Evolutionary conservation across 2,329 filamentous ascomycete genomes (phyloP), one percentile per base, ranked within the genome.

Genomic region (Lecanosticta acicola): DNA sequence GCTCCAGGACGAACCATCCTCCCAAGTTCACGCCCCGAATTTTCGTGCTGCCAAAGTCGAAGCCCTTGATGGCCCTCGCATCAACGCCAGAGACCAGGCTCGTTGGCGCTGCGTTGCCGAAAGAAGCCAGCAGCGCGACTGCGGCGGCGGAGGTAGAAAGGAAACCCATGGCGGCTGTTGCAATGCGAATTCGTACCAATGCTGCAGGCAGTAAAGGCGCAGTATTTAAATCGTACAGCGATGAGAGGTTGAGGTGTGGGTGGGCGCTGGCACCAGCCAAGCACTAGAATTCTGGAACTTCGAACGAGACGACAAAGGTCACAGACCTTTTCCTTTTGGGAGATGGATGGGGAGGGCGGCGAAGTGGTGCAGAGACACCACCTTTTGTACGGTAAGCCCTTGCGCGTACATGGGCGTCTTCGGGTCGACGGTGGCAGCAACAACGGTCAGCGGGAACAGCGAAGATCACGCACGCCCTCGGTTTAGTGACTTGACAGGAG

Each of bases 21-120:
- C 81, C 62, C 3, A 83, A 68, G 59, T 84, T 84, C 21, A 84
- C 80, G 44, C 81, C 81, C 10, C 79, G 76, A 34, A 83, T 74
- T 57, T 79, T 81, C 16, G 74, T 57, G 35, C 61, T 61, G 46
- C 71, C 68, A 62, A 78, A 81, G 56, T 75, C 63, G 54, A 81
- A 81, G 11, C 24, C 24, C 46, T 56, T 45, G 40, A 49, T 7
- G 34, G 41, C 44, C 33, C 56, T 42, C 41, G 47, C 54, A 33
- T 51, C 46, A 11, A 57, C 3, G 11, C 41, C 37, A 13, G 56
- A 57, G 33, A 57, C 33, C 11, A 54, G 29, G 29, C 42, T 37
- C 11, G 58, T 41, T 3, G 59, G 60, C 18, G 50, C 48, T 13
- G 54, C 55, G 32, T 54, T 33, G 44, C 48, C 44, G 19, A 60